A percentile compares a stretch with the other conserved stretches of the same genome.
These are phyloP conservation scores for Phragmites australis DNA, from an alignment of 176 grass and related monocot genomes.

Conservation along the genomic window DNA sequence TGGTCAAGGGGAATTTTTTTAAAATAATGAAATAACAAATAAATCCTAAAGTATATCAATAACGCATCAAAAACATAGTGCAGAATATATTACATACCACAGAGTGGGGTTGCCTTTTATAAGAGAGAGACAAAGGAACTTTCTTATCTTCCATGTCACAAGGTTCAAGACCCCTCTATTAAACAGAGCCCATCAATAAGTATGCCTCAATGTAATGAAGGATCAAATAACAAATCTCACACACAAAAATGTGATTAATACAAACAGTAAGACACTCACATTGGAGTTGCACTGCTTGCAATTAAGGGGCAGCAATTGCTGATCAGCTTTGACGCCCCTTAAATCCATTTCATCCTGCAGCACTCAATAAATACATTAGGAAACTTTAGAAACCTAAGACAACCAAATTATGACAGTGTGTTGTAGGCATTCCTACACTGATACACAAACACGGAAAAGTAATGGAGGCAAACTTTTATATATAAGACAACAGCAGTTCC, in stretches of 20 bases:
- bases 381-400: too few species aligned
- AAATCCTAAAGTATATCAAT: neutral
- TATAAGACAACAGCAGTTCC: neutral
- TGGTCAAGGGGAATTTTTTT: conserved; percentile 16
- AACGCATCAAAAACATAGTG: neutral
- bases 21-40: neutral
- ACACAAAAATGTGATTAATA: neutral
- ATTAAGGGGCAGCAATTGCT: too few species aligned
- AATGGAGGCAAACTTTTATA: neutral
- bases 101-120: conserved; percentile 28
- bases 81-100: conserved; percentile 48
- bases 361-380: too few species aligned
- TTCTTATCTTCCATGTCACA: conserved; percentile 25
- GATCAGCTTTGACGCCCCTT: too few species aligned
- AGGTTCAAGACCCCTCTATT: conserved; percentile 30
- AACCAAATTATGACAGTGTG: too few species aligned
- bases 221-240: neutral
- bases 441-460: neutral
- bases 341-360: too few species aligned
- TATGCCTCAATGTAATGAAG: neutral
- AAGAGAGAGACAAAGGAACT: conserved; percentile 17
- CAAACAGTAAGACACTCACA: too few species aligned
- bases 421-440: too few species aligned
- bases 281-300: too few species aligned
- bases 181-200: conserved; percentile 20